A percentile compares a stretch with the other conserved stretches of the same genome.
These are phyloP conservation scores for Trichoderma gamsii DNA, from an alignment of 495 filamentous ascomycete species.

Conservation along the genomic window DNA sequence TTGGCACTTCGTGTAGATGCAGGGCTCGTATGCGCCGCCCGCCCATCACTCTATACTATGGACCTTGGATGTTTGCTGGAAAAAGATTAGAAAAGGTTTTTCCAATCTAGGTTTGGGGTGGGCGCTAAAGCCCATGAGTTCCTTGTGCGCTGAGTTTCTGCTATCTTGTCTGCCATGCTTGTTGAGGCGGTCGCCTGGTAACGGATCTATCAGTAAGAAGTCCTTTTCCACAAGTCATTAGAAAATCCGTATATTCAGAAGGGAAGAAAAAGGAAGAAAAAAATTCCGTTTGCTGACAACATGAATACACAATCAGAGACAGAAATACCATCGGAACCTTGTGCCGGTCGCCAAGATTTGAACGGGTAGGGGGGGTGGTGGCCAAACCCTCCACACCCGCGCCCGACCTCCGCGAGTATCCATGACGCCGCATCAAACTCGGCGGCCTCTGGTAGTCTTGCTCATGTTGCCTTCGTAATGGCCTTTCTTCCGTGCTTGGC, in stretches of 20 bases:
- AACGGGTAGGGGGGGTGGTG: background rate
- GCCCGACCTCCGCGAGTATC: background rate
- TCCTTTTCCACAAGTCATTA: background rate
- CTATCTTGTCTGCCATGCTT: background rate
- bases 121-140: background rate
- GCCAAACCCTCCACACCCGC: background rate
- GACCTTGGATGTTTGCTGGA: background rate
- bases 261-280: no score
- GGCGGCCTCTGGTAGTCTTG: conserved; percentile 1
- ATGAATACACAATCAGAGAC: no score
- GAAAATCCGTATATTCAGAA: background rate
- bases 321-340: background rate
- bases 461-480: background rate
- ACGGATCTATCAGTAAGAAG: background rate
- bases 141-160: background rate
- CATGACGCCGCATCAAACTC: conserved; percentile 2
- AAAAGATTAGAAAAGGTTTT: background rate
- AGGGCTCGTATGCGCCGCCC: background rate
- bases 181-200: background rate
- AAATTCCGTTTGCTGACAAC: background rate
- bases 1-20: no score
- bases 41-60: conserved; percentile 8
- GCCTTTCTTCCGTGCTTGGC: background rate
- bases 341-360: background rate
- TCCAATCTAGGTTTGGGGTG: background rate